Evolutionary conservation across 805 yeast genomes (phyloP).

Genomic region (Teunomyces tritomae): DNA sequence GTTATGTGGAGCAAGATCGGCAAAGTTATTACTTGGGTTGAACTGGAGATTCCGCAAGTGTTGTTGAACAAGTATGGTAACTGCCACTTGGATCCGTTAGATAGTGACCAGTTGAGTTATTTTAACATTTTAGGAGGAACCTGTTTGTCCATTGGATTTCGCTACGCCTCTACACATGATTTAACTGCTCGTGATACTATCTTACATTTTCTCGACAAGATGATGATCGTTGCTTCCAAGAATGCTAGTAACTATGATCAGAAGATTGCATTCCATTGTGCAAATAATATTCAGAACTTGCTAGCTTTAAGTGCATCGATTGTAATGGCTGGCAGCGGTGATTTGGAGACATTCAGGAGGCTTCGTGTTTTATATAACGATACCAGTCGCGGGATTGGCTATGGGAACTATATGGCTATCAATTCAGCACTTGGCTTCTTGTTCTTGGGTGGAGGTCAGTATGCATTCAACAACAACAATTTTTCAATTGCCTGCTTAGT

Average conservation of each 20-base stretch:
- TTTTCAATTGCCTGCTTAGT: conserved; percentile 68
- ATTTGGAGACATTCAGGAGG: conserved; percentile 71
- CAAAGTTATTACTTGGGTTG: conserved; percentile 52
- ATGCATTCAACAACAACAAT: conserved; percentile 64
- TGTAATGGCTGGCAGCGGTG: conserved; percentile 91
- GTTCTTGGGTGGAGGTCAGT: conserved; percentile 91
- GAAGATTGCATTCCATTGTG: conserved; percentile 51
- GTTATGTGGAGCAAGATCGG: conserved; percentile 72
- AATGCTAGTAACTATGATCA: conserved; percentile 55
- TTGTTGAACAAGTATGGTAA: conserved; percentile 31
- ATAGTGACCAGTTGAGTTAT: conserved; percentile 60
- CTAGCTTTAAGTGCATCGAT: conserved; percentile 64
- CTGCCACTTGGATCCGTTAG: conserved; percentile 29
- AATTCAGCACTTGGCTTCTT: conserved; percentile 84
- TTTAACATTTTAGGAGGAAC: conserved; percentile 72
- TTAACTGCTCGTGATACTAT: conserved; percentile 52
- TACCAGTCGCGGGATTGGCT: conserved; percentile 45
- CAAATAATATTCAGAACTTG: conserved; percentile 55
- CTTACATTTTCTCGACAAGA: conserved; percentile 51
- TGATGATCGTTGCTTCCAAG: conserved; percentile 42
- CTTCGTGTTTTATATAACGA: conserved; percentile 67
- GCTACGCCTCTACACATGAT: conserved; percentile 70
- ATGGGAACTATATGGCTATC: conserved; percentile 73
- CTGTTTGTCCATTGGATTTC: conserved; percentile 70
- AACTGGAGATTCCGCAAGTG: conserved; percentile 51